Conservation (phyloP, 352 stramenopile species). For the Phytophthora aleatoria region DNA sequence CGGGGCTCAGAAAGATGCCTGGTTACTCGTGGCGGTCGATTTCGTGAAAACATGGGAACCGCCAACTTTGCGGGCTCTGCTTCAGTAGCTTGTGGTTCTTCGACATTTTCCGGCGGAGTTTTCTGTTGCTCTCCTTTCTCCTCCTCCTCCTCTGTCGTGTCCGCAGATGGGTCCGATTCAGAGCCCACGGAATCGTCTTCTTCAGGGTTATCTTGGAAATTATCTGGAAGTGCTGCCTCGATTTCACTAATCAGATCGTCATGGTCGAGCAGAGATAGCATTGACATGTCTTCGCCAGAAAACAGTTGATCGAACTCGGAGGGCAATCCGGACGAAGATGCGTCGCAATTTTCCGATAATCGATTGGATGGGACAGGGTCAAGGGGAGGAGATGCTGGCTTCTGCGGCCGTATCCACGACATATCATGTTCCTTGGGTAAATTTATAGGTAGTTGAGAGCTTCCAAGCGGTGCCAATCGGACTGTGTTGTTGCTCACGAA, state of each 20-base stretch:
- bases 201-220: conserved; percentile 45
- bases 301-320: conserved; percentile 44
- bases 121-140: conserved; percentile 46
- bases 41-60: conserved; percentile 4
- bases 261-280: conserved; percentile 46
- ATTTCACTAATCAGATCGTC: conserved; percentile 76
- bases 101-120: conserved; percentile 11
- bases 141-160: conserved; percentile 58
- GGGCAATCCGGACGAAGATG: conserved; percentile 14
- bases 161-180: conserved; percentile 73
- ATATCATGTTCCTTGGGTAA: conserved; percentile 8
- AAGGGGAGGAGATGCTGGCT: conserved; percentile 6
- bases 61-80: conserved; percentile 1
- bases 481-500: conserved; percentile 28
- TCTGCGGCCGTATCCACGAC: conserved; percentile 12
- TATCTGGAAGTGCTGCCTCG: conserved; percentile 58
- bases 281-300: conserved; percentile 32
- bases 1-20: conserved; percentile 43
- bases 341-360: conserved; percentile 5
- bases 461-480: conserved; percentile 25
- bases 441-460: conserved; percentile 2
- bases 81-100: conserved; percentile 6
- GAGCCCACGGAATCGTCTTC: conserved; percentile 63
- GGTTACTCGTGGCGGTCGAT: conserved; percentile 24
- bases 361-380: conserved; percentile 13